A percentile compares a stretch with the other conserved stretches of the same genome.
These are phyloP conservation scores for Nicotiana otophora DNA, from an alignment of 257 asterid genomes.

Conservation along the genomic window DNA sequence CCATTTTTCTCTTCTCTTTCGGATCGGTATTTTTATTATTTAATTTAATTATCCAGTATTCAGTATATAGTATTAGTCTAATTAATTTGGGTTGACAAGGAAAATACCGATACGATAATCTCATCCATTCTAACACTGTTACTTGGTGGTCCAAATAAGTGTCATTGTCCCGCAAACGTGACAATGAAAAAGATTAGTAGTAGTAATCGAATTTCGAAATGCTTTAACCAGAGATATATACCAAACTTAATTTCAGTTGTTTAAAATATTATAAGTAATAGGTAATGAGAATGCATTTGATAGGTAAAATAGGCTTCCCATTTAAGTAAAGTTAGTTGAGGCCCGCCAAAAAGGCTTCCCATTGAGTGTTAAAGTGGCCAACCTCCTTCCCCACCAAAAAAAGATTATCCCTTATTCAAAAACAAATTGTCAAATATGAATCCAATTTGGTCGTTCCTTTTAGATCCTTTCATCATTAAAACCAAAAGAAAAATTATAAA, in stretches of 20 bases:
- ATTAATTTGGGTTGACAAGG: not conserved
- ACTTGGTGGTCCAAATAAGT: not conserved
- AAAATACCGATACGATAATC: no score
- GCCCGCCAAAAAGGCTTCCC: constrained; percentile 19
- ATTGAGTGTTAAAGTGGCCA: constrained; percentile 44
- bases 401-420: not conserved
- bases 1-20: not conserved
- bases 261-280: constrained; percentile 25
- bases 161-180: not conserved
- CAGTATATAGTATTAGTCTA: not conserved
- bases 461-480: constrained; percentile 27
- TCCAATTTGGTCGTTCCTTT: not conserved
- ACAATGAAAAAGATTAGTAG: not conserved
- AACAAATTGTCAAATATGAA: constrained; percentile 11
- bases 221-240: not conserved
- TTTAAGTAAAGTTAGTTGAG: constrained; percentile 56
- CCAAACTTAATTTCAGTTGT: constrained; percentile 35
- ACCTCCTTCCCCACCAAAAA: constrained; percentile 20
- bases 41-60: not conserved
- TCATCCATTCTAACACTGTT: no score
- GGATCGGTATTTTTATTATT: not conserved
- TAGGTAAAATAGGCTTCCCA: constrained; percentile 41
- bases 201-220: not conserved
- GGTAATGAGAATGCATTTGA: constrained; percentile 35
- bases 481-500: constrained; percentile 23